Evolutionary conservation across 2,329 filamentous ascomycete genomes (phyloP), one percentile per base, ranked within the genome.

Genomic region (Fusarium globosum): DNA sequence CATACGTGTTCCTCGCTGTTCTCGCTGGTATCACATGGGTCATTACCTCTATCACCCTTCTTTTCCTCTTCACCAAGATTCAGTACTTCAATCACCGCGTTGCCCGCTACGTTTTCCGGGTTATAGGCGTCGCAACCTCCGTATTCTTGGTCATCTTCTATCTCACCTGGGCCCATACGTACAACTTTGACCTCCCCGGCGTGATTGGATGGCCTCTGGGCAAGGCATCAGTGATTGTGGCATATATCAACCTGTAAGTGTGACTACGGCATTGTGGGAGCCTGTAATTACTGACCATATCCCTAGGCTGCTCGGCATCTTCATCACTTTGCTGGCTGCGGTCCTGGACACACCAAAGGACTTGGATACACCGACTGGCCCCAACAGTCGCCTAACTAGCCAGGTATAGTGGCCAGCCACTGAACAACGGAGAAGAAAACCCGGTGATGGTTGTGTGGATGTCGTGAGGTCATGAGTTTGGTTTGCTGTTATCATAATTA

Each of bases 161-260:
- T 51, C 36, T 55, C n/a, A 33, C 57, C 36, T 76, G 68, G 65
- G 23, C n/a, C 39, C 18, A 36, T 18, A 6, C 33, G n/a, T 4
- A 14, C 21, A 51, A 55, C 18, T 76, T 76, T 42, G 3, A 8
- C 15, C 15, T 45, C 23, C 48, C 58, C 36, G 59, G 23, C 35
- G 10, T 23, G 20, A 12, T n/a, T 4, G 8, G 8, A 16, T 63
- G 59, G 45, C 12, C 10, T 15, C 21, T 38, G 15, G 55, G 60
- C 41, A 55, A 42, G 21, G 49, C 57, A 23, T 66, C 77, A n/a
- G 58, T 71, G 35, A 18, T 65, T 21, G 33, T 76, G 61, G 61
- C 55, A 16, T 72, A 79, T 45, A 18, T 79, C 45, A 76, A 71
- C 45, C 8, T 81, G 79, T 81, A 68, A 71, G 77, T 74, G 30